Evolutionary conservation across 2,329 filamentous ascomycete genomes (phyloP), one percentile per base, ranked within the genome.

Genomic region (Paramyrothecium sp.): DNA sequence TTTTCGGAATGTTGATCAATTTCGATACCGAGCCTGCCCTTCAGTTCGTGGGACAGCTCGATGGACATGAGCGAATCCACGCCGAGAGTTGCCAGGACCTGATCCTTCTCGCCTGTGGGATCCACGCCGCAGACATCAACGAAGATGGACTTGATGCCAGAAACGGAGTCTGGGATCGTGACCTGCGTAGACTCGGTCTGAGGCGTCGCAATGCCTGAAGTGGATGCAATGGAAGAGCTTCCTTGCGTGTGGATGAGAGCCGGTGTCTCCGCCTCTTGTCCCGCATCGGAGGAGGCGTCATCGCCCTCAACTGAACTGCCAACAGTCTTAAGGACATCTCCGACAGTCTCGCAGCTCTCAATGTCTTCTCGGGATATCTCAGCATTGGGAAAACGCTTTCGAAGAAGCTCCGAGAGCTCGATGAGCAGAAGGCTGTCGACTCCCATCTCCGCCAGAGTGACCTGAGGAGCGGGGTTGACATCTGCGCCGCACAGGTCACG

Each of bases 401-500:
- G 51, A 41, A 54, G 53, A 16, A 54, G 41, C 38, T 61, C 53
- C 3, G 60, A 60, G 46, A 69, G 58, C 48, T 69, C 67, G 30
- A 69, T 66, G 34, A 63, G 59, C 60, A 68, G 58, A 26, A 69
- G 60, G 19, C 65, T 67, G 34, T 68, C 66, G 13, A 69, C 56
- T 7, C 66, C 68, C 11, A 66, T 53, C 21, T 67, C 61, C 11
- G 50, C 54, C 46, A 67, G 58, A 11, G 57, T 63, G 30, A 19
- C 48, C 7, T 54, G 56, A 44, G 63, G 55, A 38, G 65, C 58
- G 11, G 80, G 78, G 38, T 78, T 76, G 41, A 78, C 70, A 54
- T 78, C 75, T 46, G 82, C 78, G 61, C 79, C 79, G 75, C 81
- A 82, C 64, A 82, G 78, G 61, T 79, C 77, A 34, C 79, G 76